Percentiles rank a stretch among this genome's conserved stretches.
phyloP scores from a whole-genome alignment of 1,139 yeast genomes.

The Yamadazyma diddensiae region DNA sequence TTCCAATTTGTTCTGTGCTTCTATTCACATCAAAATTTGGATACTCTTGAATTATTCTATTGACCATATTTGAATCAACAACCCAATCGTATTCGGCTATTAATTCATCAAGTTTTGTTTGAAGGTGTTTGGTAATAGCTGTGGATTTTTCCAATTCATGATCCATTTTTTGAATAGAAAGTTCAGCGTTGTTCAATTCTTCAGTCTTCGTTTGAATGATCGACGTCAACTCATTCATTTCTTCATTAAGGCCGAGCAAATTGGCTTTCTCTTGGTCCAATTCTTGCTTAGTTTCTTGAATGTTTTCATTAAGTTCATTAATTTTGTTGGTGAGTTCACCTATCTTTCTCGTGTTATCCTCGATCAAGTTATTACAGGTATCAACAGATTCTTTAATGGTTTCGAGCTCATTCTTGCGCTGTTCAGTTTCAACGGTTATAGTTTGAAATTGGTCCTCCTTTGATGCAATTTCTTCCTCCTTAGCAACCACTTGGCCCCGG shows the following conservation, averaged over 20 bases:
- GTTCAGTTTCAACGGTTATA: constrained; percentile 71
- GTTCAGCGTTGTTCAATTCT: constrained; percentile 46
- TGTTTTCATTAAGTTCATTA: constrained; percentile 23
- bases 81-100: constrained; percentile 71
- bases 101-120: constrained; percentile 46
- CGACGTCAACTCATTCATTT: constrained; percentile 60
- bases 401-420: constrained; percentile 54
- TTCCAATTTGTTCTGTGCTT: constrained; percentile 54
- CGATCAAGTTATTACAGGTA: constrained; percentile 25
- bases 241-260: constrained; percentile 73
- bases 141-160: constrained; percentile 65
- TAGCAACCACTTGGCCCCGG: constrained; percentile 31
- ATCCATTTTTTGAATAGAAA: constrained; percentile 55
- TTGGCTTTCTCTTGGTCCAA: constrained; percentile 64
- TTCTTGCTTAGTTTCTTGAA: constrained; percentile 36
- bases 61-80: constrained; percentile 55
- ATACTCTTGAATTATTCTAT: constrained; percentile 53
- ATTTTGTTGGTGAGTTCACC: constrained; percentile 14
- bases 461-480: constrained; percentile 43
- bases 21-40: constrained; percentile 64
- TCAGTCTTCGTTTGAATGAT: constrained; percentile 53
- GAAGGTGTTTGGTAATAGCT: constrained; percentile 39
- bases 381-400: constrained; percentile 41
- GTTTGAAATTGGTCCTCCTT: constrained; percentile 57
- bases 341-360: constrained; percentile 38